Evolutionary conservation across 345 rosid genomes (phyloP), one percentile per base, ranked within the genome.

Genomic region (Crucihimalaya himalaica): DNA sequence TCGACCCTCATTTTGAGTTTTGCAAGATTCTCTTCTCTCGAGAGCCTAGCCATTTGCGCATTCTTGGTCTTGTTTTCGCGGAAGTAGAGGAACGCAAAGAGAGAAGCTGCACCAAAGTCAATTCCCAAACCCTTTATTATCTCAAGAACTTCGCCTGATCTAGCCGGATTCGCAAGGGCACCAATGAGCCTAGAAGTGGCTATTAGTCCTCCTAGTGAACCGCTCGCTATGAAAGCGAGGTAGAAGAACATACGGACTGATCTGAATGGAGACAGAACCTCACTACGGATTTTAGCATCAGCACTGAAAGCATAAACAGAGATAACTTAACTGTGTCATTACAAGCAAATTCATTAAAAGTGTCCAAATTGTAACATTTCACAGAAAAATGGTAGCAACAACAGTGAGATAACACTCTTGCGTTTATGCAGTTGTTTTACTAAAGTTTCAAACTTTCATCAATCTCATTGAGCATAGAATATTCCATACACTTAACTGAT

Each of bases 161-260:
- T 87, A 5, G 95, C 79, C 12, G 93, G 84, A 72, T 88, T 94
- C 14, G 85, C 71, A 7, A 94, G 73, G 14, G 97, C 92, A 18
- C 86, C 96, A 47, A 91, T 89, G 63, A 89, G 83, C 76, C 81
- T 93, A 19, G 96, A 82, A 27, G 83, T 72, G 51, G 97, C 99
- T 74, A 94, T 91, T 16, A 94, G 74, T 61, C 93, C 91, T 75
- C 99, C 99, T 63, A 94, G 73, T 31, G 82, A 57, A 59, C 79
- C 93, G 42, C 99, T 91, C 4, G 96, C 97, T 29, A 91, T 79
- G 71, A 94, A 91, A 8, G 97, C 88, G 9, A 87, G 86, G 81
- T 94, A 94, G 72, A 94, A 94, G 87, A 94, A 94, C 97, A 94
- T 89, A 63, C 97, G 87, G 42, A 94, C 88, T 37, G 99, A 78